Conservation (phyloP, 2,329 filamentous ascomycete species). For the Emericellopsis atlantica region DNA sequence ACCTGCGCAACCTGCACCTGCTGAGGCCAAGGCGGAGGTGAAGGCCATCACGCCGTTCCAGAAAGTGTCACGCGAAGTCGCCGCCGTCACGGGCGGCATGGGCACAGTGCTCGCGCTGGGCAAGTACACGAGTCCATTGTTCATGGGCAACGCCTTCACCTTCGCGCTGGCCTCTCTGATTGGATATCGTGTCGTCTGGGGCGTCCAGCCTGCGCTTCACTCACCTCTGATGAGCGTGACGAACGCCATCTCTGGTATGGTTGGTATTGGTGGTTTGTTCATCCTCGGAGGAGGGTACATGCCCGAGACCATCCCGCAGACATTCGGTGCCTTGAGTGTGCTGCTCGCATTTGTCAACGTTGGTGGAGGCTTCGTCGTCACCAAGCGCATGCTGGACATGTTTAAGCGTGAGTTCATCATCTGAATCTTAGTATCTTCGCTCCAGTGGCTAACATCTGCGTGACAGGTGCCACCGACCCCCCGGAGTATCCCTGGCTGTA, state of each 20-base stretch:
- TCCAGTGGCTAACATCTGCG: neutral
- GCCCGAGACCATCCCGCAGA: slow-evolving; percentile 67
- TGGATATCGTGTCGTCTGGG: slow-evolving; percentile 83
- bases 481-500: slow-evolving; percentile 85
- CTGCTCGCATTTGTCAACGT: slow-evolving; percentile 81
- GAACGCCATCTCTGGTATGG: slow-evolving; percentile 87
- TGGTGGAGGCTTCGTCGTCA: slow-evolving; percentile 80
- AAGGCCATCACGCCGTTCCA: slow-evolving; percentile 72
- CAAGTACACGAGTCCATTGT: slow-evolving; percentile 68
- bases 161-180: slow-evolving; percentile 76
- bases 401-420: slow-evolving; percentile 48
- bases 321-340: slow-evolving; percentile 67
- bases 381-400: slow-evolving; percentile 90
- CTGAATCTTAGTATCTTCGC: neutral
- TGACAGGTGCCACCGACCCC: slow-evolving; percentile 61
- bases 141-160: slow-evolving; percentile 81
- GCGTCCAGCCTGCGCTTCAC: slow-evolving; percentile 70
- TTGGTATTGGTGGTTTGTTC: slow-evolving; percentile 79
- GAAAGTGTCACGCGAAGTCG: slow-evolving; percentile 64
- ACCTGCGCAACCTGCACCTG: slow-evolving; percentile 24
- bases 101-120: slow-evolving; percentile 61
- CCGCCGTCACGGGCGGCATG: slow-evolving; percentile 66
- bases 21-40: slow-evolving; percentile 35
- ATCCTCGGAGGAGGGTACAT: slow-evolving; percentile 74
- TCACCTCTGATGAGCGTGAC: slow-evolving; percentile 88